These are phyloP conservation scores for Oemleria cerasiformis DNA, from an alignment of 306 rosid genomes.

Conservation along the genomic window DNA sequence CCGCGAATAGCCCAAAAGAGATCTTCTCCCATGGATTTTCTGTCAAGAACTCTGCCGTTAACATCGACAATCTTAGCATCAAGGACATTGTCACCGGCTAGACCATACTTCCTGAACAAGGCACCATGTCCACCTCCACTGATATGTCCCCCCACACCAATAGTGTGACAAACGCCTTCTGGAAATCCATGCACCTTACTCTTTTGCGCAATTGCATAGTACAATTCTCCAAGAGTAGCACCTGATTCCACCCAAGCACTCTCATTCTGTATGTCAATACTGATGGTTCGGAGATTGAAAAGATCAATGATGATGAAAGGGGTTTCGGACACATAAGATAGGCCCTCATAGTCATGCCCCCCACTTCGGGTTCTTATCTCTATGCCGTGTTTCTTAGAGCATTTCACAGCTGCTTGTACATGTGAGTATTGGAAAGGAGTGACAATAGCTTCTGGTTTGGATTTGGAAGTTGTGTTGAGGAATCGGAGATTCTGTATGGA, in stretches of 20 bases:
- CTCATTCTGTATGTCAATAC: slow-evolving; percentile 8
- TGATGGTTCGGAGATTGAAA: slow-evolving; percentile 21
- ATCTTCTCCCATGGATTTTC: slow-evolving; percentile 7
- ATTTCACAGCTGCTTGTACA: slow-evolving; percentile 30
- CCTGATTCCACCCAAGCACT: slow-evolving; percentile 22
- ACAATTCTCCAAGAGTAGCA: slow-evolving; percentile 32
- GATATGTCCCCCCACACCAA: too few species aligned
- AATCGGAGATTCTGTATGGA: slow-evolving; percentile 41
- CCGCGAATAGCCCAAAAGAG: slow-evolving; percentile 9
- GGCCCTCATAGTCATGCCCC: slow-evolving; percentile 42
- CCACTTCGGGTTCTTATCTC: slow-evolving; percentile 22
- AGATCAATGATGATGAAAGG: slow-evolving; percentile 36
- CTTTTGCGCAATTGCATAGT: slow-evolving; percentile 32
- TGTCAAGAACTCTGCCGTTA: background rate
- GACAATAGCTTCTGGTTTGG: slow-evolving; percentile 43
- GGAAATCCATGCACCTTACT: slow-evolving; percentile 31
- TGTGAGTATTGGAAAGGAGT: slow-evolving; percentile 33
- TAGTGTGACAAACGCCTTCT: slow-evolving; percentile 35
- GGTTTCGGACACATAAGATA: slow-evolving; percentile 24
- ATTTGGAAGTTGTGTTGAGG: slow-evolving; percentile 26
- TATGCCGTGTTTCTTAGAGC: slow-evolving; percentile 17
- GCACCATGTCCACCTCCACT: slow-evolving; percentile 31
- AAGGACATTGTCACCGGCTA: slow-evolving; percentile 47
- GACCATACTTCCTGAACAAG: slow-evolving; percentile 54
- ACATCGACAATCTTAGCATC: slow-evolving; percentile 1